phyloP scores from a whole-genome alignment of 768 basidiomycete species.

The Calvatia gigantea region DNA sequence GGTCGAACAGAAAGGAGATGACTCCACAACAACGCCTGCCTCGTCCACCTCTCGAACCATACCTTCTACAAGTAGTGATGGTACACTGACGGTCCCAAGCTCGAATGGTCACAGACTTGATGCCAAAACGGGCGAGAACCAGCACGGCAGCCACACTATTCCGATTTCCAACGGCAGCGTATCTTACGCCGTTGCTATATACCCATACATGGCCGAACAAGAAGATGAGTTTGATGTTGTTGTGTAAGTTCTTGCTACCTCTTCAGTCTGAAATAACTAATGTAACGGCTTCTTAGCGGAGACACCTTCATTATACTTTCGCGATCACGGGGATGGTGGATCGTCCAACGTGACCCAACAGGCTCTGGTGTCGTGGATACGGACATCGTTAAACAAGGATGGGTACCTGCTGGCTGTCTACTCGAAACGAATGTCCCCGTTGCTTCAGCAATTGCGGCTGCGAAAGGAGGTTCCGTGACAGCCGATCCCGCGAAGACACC shows the following conservation, averaged over 20 bases:
- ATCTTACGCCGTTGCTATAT: conserved; percentile 96
- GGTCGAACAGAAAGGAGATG: conserved; percentile 38
- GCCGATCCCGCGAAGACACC: conserved; percentile 59
- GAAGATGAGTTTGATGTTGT: conserved; percentile 98
- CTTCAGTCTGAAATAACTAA: neutral
- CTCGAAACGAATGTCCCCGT: conserved; percentile 92
- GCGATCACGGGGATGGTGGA: conserved; percentile 98
- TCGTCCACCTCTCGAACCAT: conserved; percentile 32
- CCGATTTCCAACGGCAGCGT: conserved; percentile 44
- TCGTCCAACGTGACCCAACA: conserved; percentile 90
- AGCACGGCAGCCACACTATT: conserved; percentile 15
- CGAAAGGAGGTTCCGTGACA: conserved; percentile 43
- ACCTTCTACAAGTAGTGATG: conserved; percentile 21
- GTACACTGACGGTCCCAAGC: conserved; percentile 25
- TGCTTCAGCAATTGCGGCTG: conserved; percentile 81
- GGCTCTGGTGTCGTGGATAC: conserved; percentile 77
- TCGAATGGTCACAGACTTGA: conserved; percentile 16
- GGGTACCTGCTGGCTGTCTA: conserved; percentile 97
- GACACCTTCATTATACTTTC: conserved; percentile 93
- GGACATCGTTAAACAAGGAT: conserved; percentile 82
- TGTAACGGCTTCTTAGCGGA: conserved; percentile 46
- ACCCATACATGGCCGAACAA: conserved; percentile 98
- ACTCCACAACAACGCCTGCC: conserved; percentile 32
- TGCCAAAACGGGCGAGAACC: conserved; percentile 15
- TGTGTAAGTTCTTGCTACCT: conserved; percentile 55